phyloP scores from a whole-genome alignment of 805 yeast genomes.

The Barnettozyma wickerhamii region DNA sequence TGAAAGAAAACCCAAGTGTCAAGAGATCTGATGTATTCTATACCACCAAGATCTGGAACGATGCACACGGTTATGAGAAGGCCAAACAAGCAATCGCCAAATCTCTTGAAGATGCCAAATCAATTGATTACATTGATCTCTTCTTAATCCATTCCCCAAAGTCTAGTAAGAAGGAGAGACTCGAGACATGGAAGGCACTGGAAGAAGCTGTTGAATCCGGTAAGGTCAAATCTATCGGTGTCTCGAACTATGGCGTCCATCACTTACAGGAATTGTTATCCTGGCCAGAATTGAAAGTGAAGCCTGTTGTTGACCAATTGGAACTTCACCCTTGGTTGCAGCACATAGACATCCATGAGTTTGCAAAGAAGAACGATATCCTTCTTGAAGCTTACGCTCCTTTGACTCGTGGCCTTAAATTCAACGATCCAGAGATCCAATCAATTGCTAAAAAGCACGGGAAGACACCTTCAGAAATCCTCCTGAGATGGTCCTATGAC shows the following conservation, averaged over 20 bases:
- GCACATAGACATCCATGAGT: slow-evolving; percentile 57
- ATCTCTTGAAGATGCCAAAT: slow-evolving; percentile 47
- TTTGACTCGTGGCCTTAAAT: slow-evolving; percentile 56
- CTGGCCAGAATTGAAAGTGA: slow-evolving; percentile 49
- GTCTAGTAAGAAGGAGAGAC: slow-evolving; percentile 41
- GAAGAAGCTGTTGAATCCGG: slow-evolving; percentile 66
- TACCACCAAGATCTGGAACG: slow-evolving; percentile 63
- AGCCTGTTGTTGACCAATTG: slow-evolving; percentile 73
- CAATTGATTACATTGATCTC: slow-evolving; percentile 66
- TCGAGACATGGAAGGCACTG: slow-evolving; percentile 67
- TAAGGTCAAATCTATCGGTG: slow-evolving; percentile 64
- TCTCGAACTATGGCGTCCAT: slow-evolving; percentile 62
- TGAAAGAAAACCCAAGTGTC: slow-evolving; percentile 45
- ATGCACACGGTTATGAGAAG: slow-evolving; percentile 47
- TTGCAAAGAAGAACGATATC: slow-evolving; percentile 50
- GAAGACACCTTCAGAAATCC: slow-evolving; percentile 16
- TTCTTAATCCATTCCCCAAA: slow-evolving; percentile 64
- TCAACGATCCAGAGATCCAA: slow-evolving; percentile 49
- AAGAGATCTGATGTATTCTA: slow-evolving; percentile 59
- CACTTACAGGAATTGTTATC: slow-evolving; percentile 57
- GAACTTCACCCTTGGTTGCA: slow-evolving; percentile 86
- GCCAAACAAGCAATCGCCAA: slow-evolving; percentile 55
- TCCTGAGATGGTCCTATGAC: slow-evolving; percentile 21
- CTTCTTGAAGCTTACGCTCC: slow-evolving; percentile 78
- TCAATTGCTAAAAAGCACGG: slow-evolving; percentile 41